Conservation (phyloP, 306 rosid genomes). For the Glycyrrhiza uralensis region DNA sequence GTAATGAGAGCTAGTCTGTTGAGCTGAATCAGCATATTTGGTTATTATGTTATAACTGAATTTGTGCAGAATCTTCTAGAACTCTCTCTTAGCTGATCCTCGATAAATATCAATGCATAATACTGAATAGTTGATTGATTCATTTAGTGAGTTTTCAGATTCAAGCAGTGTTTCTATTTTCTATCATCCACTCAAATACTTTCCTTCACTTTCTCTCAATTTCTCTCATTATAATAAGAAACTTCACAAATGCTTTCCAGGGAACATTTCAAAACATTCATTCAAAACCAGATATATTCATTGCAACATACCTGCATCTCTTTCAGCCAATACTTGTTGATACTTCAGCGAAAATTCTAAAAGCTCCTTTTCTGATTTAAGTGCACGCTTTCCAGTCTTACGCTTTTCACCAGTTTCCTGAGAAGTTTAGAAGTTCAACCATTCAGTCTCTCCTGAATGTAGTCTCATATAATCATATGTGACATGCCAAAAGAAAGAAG, state of each 20-base stretch:
- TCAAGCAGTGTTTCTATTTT: neutral
- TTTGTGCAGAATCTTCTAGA: neutral
- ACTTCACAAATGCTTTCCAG: conserved; percentile 22
- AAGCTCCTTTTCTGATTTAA: conserved; percentile 87
- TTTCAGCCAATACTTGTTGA: conserved; percentile 84
- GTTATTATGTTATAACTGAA: neutral
- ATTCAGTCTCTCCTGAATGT: conserved; percentile 9
- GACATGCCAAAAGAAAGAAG: neutral
- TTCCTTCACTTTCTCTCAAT: neutral
- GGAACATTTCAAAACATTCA: conserved; percentile 2
- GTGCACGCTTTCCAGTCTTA: conserved; percentile 68
- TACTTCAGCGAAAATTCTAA: conserved; percentile 84
- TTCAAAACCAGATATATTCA: conserved; percentile 22
- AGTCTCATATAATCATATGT: neutral
- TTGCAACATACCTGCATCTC: conserved; percentile 72
- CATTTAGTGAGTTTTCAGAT: neutral
- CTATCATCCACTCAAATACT: neutral
- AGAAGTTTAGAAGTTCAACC: conserved; percentile 20
- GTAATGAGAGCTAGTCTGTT: neutral
- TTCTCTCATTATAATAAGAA: neutral
- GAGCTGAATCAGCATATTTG: neutral
- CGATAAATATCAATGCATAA: neutral
- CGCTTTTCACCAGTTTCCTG: conserved; percentile 82
- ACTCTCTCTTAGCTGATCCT: neutral
- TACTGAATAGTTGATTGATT: neutral